Evolutionary conservation across 179 eudicot genomes (phyloP).

Genomic region (Spergularia azorica): DNA sequence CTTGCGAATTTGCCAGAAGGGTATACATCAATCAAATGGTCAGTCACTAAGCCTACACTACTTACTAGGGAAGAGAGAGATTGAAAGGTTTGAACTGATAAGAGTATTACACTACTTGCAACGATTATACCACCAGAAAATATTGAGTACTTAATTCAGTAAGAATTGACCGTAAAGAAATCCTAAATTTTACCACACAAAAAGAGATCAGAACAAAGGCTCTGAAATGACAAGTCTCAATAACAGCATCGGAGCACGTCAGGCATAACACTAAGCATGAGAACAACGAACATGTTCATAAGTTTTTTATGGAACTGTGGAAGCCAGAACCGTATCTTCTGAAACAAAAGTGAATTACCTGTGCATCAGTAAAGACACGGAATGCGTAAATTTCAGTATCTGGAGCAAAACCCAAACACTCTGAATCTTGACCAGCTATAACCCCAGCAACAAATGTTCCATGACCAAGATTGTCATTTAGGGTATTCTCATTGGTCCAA

Average conservation of each 20-base stretch:
- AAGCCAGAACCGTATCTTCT: neutral
- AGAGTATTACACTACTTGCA: neutral
- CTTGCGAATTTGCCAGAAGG: neutral
- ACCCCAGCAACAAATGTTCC: conserved; percentile 99
- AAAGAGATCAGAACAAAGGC: neutral
- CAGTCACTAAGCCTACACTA: neutral
- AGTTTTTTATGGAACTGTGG: neutral
- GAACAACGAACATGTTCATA: neutral
- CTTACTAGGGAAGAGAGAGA: neutral
- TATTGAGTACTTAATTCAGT: neutral
- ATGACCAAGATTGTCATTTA: conserved; percentile 97
- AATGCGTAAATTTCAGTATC: conserved; percentile 95
- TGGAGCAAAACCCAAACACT: conserved; percentile 97
- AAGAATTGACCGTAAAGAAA: neutral
- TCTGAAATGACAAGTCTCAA: neutral
- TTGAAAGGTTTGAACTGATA: neutral
- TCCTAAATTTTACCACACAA: neutral
- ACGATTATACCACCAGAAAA: too few species aligned
- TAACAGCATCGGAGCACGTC: neutral
- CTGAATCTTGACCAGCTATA: conserved; percentile 86
- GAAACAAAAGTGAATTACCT: conserved; percentile 62
- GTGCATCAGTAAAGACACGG: conserved; percentile 96
- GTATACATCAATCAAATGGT: neutral
- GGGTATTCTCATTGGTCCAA: conserved; percentile 95
- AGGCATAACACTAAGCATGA: neutral